phyloP scores from a whole-genome alignment of 75 land plant species.

The Pseudotsuga menziesii region DNA sequence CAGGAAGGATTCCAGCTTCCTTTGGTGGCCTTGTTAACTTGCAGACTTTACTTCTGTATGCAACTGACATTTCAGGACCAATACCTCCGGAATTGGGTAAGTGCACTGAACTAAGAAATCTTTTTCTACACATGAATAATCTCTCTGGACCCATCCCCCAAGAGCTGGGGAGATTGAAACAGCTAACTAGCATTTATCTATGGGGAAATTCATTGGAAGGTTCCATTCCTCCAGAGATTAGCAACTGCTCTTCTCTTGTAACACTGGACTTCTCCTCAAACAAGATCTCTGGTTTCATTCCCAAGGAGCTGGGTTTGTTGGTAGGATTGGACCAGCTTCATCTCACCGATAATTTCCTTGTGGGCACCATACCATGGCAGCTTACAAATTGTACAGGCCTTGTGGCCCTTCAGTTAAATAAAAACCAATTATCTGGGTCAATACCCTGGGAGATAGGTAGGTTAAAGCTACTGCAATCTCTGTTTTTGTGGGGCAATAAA shows the following conservation, averaged over 20 bases:
- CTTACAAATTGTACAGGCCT: constrained; percentile 60
- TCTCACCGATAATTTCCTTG: constrained; percentile 53
- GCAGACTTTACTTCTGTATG: constrained; percentile 59
- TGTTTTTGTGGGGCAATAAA: constrained; percentile 72
- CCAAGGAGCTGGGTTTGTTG: constrained; percentile 61
- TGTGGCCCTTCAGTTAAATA: constrained; percentile 56
- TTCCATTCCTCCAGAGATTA: constrained; percentile 43
- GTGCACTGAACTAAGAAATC: constrained; percentile 50
- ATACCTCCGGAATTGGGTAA: constrained; percentile 70
- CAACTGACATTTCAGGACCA: constrained; percentile 60
- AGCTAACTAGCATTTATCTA: constrained; percentile 72
- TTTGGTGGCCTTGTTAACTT: constrained; percentile 65
- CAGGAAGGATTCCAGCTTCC: constrained; percentile 70
- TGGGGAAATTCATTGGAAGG: constrained; percentile 64
- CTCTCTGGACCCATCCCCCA: constrained; percentile 66
- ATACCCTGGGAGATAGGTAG: constrained; percentile 65
- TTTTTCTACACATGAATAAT: constrained; percentile 65
- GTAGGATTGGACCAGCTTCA: constrained; percentile 49
- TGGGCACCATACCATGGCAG: constrained; percentile 58
- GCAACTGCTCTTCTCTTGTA: constrained; percentile 61
- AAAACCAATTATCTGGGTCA: constrained; percentile 56
- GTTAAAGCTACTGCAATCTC: constrained; percentile 47
- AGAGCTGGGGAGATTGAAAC: constrained; percentile 54
- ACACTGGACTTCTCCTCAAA: constrained; percentile 63
- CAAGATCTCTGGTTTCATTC: constrained; percentile 57